A percentile compares a stretch with the other conserved stretches of the same genome.
Conservation (phyloP, 2,329 filamentous ascomycete genomes). For the Dothiorella sarmentorum region DNA sequence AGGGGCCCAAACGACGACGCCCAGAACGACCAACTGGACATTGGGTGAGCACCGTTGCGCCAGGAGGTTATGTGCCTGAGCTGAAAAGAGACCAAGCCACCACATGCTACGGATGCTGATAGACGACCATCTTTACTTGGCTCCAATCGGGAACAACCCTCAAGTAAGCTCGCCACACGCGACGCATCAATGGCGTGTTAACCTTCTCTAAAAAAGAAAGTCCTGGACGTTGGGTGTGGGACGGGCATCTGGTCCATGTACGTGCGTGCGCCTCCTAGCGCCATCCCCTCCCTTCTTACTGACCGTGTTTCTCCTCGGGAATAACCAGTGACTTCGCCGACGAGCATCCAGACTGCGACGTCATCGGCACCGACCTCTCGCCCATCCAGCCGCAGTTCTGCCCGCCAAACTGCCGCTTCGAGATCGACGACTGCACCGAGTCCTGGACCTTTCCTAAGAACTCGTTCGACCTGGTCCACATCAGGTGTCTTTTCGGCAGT, state of each 20-base stretch:
- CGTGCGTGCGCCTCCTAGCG: slow-evolving; percentile 20
- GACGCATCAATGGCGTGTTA: not conserved
- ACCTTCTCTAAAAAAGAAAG: slow-evolving; percentile 25
- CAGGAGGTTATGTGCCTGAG: not conserved
- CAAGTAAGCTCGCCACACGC: slow-evolving; percentile 17
- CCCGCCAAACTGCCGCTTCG: slow-evolving; percentile 47
- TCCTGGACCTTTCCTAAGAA: slow-evolving; percentile 30
- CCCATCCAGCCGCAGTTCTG: slow-evolving; percentile 42
- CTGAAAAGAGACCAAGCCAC: slow-evolving; percentile 21
- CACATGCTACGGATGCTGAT: slow-evolving; percentile 28
- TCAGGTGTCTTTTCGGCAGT: slow-evolving; percentile 24
- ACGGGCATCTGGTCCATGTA: slow-evolving; percentile 43
- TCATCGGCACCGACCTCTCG: slow-evolving; percentile 47
- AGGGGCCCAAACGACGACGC: slow-evolving; percentile 29
- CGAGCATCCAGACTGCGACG: slow-evolving; percentile 30
- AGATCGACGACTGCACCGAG: slow-evolving; percentile 49
- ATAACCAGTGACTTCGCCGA: slow-evolving; percentile 36
- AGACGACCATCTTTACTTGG: slow-evolving; percentile 25
- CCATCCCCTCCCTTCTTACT: not conserved
- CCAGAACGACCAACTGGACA: slow-evolving; percentile 6
- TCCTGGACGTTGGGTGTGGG: slow-evolving; percentile 44
- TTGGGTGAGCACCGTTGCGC: not conserved
- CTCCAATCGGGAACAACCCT: slow-evolving; percentile 25
- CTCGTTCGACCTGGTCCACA: slow-evolving; percentile 27
- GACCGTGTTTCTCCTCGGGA: slow-evolving; percentile 35